phyloP scores from a whole-genome alignment of 768 basidiomycete genomes.

The Hortiboletus campestris region DNA sequence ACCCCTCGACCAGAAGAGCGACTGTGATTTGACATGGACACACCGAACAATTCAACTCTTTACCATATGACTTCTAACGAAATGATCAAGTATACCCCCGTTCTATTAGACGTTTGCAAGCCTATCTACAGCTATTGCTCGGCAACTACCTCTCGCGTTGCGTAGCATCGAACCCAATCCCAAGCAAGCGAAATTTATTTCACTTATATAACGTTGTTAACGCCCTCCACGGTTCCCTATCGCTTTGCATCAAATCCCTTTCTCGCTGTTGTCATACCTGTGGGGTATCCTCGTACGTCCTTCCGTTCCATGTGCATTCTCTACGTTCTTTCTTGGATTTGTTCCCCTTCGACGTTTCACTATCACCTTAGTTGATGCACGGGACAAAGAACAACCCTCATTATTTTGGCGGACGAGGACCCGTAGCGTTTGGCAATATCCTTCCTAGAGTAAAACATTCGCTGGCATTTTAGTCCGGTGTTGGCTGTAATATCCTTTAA shows the following conservation, averaged over 20 bases:
- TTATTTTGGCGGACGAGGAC: slow-evolving; percentile 18
- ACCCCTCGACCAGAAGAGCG: slow-evolving; percentile 40
- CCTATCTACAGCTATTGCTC: slow-evolving; percentile 35
- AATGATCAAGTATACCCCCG: slow-evolving; percentile 34
- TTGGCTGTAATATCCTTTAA: slow-evolving; percentile 31
- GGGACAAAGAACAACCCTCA: slow-evolving; percentile 12
- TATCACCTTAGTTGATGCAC: slow-evolving; percentile 11
- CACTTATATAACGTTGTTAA: slow-evolving; percentile 35
- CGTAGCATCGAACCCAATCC: slow-evolving; percentile 20
- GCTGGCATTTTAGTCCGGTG: slow-evolving; percentile 29
- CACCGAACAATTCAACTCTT: slow-evolving; percentile 17
- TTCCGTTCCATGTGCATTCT: slow-evolving; percentile 15
- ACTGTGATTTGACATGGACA: slow-evolving; percentile 21
- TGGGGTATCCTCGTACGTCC: slow-evolving; percentile 21
- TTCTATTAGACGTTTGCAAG: slow-evolving; percentile 34
- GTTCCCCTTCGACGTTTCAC: slow-evolving; percentile 9
- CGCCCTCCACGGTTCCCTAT: slow-evolving; percentile 24
- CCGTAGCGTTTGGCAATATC: slow-evolving; percentile 14
- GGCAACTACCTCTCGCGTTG: slow-evolving; percentile 22
- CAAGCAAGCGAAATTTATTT: slow-evolving; percentile 35
- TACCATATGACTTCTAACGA: slow-evolving; percentile 36
- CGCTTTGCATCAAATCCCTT: slow-evolving; percentile 23
- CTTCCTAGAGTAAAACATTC: slow-evolving; percentile 25
- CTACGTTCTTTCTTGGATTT: slow-evolving; percentile 26
- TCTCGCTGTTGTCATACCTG: slow-evolving; percentile 16